Conservation (phyloP, 352 stramenopile species). For the Pythium aristosporum region DNA sequence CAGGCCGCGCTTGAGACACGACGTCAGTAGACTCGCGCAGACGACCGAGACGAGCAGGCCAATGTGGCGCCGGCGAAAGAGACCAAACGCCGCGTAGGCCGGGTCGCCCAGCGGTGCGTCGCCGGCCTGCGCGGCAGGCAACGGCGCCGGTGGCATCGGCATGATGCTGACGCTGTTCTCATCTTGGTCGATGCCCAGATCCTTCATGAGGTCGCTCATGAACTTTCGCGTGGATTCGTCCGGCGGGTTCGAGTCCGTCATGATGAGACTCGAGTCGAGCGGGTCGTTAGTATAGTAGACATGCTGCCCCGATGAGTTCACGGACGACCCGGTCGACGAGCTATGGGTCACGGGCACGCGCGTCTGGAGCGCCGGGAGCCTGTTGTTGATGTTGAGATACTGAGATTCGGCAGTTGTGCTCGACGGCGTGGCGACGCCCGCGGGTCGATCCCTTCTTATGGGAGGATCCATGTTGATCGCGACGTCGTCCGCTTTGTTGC, state of each 20-base stretch:
- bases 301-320: neutral
- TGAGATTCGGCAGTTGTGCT: slow-evolving; percentile 2
- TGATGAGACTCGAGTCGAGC: slow-evolving; percentile 6
- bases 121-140: neutral
- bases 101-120: slow-evolving; percentile 9
- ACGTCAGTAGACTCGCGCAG: slow-evolving; percentile 22
- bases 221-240: slow-evolving; percentile 15
- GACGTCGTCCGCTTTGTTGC: neutral
- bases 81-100: neutral
- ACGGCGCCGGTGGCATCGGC: neutral
- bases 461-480: neutral
- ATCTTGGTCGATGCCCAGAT: neutral
- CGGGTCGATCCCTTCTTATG: too few relatives aligned
- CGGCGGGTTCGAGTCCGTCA: neutral
- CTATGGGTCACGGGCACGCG: neutral
- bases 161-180: neutral
- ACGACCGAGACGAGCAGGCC: slow-evolving; percentile 24
- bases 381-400: slow-evolving; percentile 12
- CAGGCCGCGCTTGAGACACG: slow-evolving; percentile 28
- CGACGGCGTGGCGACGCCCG: neutral
- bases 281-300: neutral
- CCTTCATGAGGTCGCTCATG: slow-evolving; percentile 7
- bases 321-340: slow-evolving; percentile 1
- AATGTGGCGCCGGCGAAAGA: slow-evolving; percentile 15
- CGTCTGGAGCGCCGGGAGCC: slow-evolving; percentile 10